Base-by-base conservation (phyloP, 2,329 filamentous ascomycete genomes). In the Calcarisporium arbuscula region DNA sequence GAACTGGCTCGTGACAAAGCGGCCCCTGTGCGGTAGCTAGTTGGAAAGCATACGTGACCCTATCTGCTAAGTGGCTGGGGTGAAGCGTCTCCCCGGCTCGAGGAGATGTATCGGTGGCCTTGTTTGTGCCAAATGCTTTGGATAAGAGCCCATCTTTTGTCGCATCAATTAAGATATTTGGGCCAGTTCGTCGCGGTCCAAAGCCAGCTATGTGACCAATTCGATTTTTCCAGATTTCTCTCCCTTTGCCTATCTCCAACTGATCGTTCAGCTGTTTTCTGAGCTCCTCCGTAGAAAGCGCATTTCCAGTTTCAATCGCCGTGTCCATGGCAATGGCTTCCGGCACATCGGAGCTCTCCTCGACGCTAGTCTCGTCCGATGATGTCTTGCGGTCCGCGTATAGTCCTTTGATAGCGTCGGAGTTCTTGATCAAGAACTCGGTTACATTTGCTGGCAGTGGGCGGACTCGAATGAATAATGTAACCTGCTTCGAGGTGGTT, bases 21-120 rank as follows among this genome's bases (percentile, higher is more conserved):
- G 92, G 89, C 0, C 92, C 92, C 60, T 94, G 87, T 16, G 80
- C 76, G 1, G 82, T 94, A 25, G 87, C 84, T 12, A 96, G 80
- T 57, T 98, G 92, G 70, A 98, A 98, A 30, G 86, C 89, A 56
- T 98, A 89, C 8, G 78, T 71, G 43, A 96, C 85, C 56, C 94
- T 96, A 65, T 96, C 90, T 38, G 81, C 78, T 45, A 96, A 80
- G 51, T 92, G 82, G 31, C 70, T 70, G 5, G 80, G 68, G 35
- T 70, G 63, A 27, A 83, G 61, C 31, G 62, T 59, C 36, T 75
- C 70, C 30, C 67, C 64, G 4, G 64, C 62, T 6, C 61, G 57
- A 4, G 63, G 64, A 16, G 53, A 47, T 17, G 43, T 43, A 6
- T 58, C 53, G 7, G 48, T 44, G 23, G 44, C 43, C 28, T 60